Evolutionary conservation across 228 moss, liverwort and hornwort genomes (phyloP).

Genomic region (Sphagnum magellanicum): DNA sequence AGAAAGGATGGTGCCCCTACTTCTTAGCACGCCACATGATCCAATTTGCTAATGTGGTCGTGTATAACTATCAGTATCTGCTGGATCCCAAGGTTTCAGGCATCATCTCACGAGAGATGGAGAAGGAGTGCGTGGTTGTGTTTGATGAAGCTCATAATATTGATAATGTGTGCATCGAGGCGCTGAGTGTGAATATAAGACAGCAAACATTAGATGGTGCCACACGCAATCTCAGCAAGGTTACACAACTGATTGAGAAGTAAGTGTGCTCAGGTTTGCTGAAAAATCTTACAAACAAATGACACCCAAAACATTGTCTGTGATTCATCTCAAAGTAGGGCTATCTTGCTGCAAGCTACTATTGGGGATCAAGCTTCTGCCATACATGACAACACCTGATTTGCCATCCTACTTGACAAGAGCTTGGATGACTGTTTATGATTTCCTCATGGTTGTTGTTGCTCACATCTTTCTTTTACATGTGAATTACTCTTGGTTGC

Average conservation of each 20-base stretch:
- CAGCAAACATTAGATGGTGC: constrained; percentile 98
- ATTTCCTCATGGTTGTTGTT: too few relatives aligned
- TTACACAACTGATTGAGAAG: constrained; percentile 94
- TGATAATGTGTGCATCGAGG: constrained; percentile 98
- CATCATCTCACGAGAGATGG: constrained; percentile 94
- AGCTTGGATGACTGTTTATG: too few relatives aligned
- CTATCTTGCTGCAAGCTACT: too few relatives aligned
- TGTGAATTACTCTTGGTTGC: too few relatives aligned
- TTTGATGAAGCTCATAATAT: constrained; percentile 99
- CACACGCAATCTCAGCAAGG: constrained; percentile 77
- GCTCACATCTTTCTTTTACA: too few relatives aligned
- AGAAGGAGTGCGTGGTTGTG: constrained; percentile 95
- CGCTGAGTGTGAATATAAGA: constrained; percentile 94
- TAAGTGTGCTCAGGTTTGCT: constrained; percentile 18
- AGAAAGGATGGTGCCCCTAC: constrained; percentile 96
- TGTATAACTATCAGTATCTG: constrained; percentile 96
- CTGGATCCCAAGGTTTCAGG: constrained; percentile 96
- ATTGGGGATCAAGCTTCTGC: too few relatives aligned
- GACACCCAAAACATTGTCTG: too few relatives aligned
- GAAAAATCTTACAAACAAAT: neutral
- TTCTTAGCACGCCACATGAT: constrained; percentile 99
- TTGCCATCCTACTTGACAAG: too few relatives aligned
- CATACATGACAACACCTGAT: too few relatives aligned
- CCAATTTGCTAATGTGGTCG: constrained; percentile 94
- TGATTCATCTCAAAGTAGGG: too few relatives aligned